Conservation (phyloP, 2,329 filamentous ascomycete species). For the Aureobasidium sp. region DNA sequence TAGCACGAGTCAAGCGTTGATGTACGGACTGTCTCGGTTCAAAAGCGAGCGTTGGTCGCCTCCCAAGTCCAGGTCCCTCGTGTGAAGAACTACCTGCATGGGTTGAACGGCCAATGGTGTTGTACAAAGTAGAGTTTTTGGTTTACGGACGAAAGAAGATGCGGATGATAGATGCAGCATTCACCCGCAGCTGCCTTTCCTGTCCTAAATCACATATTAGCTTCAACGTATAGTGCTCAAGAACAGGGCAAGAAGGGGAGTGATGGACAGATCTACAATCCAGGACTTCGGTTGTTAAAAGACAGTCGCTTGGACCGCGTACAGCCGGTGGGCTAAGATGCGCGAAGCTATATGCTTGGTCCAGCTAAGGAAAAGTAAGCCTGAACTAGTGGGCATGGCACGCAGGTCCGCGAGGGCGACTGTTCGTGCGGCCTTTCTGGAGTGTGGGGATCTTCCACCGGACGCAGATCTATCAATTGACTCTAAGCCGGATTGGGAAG, state of each 20-base stretch:
- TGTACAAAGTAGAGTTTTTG: not conserved
- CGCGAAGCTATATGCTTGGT: constrained; percentile 2
- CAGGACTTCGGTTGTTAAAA: constrained; percentile 2
- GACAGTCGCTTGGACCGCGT: not conserved
- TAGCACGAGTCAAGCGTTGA: not conserved
- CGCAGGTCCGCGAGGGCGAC: constrained; percentile 3
- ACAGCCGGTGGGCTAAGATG: not conserved
- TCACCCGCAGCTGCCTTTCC: constrained; percentile 14
- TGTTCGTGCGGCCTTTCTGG: not conserved
- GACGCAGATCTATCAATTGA: constrained; percentile 12
- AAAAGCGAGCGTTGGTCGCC: constrained; percentile 2
- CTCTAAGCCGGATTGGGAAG: constrained; percentile 1
- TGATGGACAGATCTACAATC: constrained; percentile 12
- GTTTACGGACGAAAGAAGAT: not conserved
- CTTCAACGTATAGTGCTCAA: not conserved
- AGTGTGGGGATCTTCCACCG: constrained; percentile 9
- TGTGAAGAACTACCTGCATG: not conserved
- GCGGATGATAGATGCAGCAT: not conserved
- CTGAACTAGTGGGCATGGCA: not conserved
- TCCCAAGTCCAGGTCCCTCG: not conserved
- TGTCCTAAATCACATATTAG: constrained; percentile 8
- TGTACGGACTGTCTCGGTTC: not conserved
- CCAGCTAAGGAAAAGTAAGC: constrained; percentile 3
- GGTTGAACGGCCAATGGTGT: constrained; percentile 10
- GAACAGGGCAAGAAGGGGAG: not conserved